Base-by-base conservation (phyloP, 2,329 filamentous ascomycete species). In the Arthrobotrys conoides region DNA sequence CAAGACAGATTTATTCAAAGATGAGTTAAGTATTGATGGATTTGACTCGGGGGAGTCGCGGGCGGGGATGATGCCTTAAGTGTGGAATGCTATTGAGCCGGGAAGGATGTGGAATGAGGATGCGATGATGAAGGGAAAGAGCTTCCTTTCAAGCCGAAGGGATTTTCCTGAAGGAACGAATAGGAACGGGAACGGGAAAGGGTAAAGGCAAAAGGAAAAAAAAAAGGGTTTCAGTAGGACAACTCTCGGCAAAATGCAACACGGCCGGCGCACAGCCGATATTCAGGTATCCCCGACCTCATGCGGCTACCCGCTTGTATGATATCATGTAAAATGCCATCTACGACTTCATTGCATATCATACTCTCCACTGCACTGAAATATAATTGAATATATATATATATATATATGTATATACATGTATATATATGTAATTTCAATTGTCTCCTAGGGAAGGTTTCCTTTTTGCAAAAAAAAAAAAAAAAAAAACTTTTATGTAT, bases 241-340 rank as follows among this genome's bases (percentile, higher is more conserved):
- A 59, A 14, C 38, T 36, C 69, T 72, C 71, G 51, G 71, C 44
- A 65, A 68, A 76, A 76, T 57, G 64, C 72, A 76, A 76, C 73
- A 67, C 71, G 64, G 33, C 27, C 44, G 51, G 63, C 51, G 63
- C 71, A 16, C 57, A 63, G 20, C 59, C 71, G 61, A 63, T 20
- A 27, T 36, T 55, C 22, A 65, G 10, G 59, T 18, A 6, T 24
- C 9, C 38, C 51, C 10, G 48, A 18, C 44, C 18, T 12, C 16
- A 51, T 66, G 61, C 51, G 22, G 55, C 49, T 20, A 30, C 49
- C 64, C 46, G 63, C 12, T 51, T 48, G 38, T 16, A 22, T 30
- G 44, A 20, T 46, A 46, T 46, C 44, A 46, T 36, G 12, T 63
- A 5, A 46, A 22, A 20, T 41, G 36, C 14, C 12, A 38, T 22